phyloP scores from a whole-genome alignment of 1,139 yeast species.

The Diutina mesorugosa region DNA sequence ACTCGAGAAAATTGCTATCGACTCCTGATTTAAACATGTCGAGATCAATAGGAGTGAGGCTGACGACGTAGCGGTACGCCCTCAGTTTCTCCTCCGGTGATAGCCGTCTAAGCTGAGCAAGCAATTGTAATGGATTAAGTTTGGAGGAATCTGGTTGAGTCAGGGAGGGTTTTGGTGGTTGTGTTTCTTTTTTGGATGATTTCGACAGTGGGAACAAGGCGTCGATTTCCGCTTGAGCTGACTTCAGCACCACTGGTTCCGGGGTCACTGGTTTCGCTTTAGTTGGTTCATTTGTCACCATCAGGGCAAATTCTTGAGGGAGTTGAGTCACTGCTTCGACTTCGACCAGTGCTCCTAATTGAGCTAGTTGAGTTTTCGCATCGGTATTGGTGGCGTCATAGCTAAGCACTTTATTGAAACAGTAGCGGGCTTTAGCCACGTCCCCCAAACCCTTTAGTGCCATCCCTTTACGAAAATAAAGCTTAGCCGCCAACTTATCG shows the following conservation, averaged over 20 bases:
- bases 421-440: slow-evolving; percentile 16
- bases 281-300: background rate
- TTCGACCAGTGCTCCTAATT: slow-evolving; percentile 13
- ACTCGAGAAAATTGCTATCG: slow-evolving; percentile 42
- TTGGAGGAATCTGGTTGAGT: slow-evolving; percentile 7
- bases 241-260: background rate
- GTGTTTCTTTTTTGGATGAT: background rate
- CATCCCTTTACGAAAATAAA: slow-evolving; percentile 44
- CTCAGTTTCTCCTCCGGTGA: slow-evolving; percentile 13
- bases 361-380: slow-evolving; percentile 8
- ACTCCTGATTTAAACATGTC: slow-evolving; percentile 34
- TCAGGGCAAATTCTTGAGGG: slow-evolving; percentile 22
- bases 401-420: slow-evolving; percentile 28
- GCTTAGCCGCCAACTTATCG: slow-evolving; percentile 20
- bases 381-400: slow-evolving; percentile 25
- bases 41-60: slow-evolving; percentile 13
- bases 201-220: slow-evolving; percentile 5
- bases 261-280: background rate
- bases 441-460: slow-evolving; percentile 27
- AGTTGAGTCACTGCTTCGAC: slow-evolving; percentile 31
- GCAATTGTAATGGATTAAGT: slow-evolving; percentile 12
- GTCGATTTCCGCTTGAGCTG: slow-evolving; percentile 2
- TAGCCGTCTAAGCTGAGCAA: slow-evolving; percentile 17
- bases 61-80: slow-evolving; percentile 30
- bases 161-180: background rate